Percentiles rank a stretch among this genome's conserved stretches.
Evolutionary conservation across 2,329 filamentous ascomycete species (phyloP).

Genomic region (Microsporum audouinii): DNA sequence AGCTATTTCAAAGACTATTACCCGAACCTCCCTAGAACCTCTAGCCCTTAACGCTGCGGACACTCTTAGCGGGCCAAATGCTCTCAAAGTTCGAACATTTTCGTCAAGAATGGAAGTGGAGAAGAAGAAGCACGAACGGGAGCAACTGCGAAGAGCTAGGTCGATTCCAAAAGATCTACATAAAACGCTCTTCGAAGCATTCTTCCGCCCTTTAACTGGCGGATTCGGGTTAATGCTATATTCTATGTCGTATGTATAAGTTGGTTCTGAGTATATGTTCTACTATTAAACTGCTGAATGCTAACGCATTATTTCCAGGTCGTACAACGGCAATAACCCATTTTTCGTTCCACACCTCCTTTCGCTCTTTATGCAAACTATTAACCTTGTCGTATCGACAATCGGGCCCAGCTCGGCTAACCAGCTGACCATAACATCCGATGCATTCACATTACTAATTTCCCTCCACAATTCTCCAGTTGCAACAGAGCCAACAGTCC

Average conservation of each 20-base stretch:
- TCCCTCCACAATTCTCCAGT: constrained; percentile 45
- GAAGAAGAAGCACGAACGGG: constrained; percentile 38
- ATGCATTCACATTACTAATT: constrained; percentile 76
- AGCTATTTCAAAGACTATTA: constrained; percentile 54
- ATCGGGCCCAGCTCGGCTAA: constrained; percentile 66
- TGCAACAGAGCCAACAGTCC: constrained; percentile 52
- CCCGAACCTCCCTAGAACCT: constrained; percentile 64
- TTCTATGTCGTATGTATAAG: constrained; percentile 36
- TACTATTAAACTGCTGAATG: constrained; percentile 34
- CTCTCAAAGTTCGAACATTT: constrained; percentile 82
- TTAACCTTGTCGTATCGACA: constrained; percentile 71
- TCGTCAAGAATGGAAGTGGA: constrained; percentile 62
- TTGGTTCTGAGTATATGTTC: neutral
- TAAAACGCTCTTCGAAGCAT: constrained; percentile 58
- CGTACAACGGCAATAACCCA: constrained; percentile 39
- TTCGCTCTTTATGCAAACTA: constrained; percentile 70
- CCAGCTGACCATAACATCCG: constrained; percentile 67
- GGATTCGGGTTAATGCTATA: constrained; percentile 59
- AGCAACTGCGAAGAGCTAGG: constrained; percentile 40
- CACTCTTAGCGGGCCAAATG: constrained; percentile 62
- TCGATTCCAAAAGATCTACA: constrained; percentile 64
- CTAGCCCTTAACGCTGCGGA: constrained; percentile 74
- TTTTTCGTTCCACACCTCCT: constrained; percentile 66
- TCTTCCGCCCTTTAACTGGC: constrained; percentile 78
- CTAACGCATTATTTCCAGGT: constrained; percentile 25